These are phyloP conservation scores for Corymbia citriodora DNA, from an alignment of 441 rosid species.

Conservation along the genomic window DNA sequence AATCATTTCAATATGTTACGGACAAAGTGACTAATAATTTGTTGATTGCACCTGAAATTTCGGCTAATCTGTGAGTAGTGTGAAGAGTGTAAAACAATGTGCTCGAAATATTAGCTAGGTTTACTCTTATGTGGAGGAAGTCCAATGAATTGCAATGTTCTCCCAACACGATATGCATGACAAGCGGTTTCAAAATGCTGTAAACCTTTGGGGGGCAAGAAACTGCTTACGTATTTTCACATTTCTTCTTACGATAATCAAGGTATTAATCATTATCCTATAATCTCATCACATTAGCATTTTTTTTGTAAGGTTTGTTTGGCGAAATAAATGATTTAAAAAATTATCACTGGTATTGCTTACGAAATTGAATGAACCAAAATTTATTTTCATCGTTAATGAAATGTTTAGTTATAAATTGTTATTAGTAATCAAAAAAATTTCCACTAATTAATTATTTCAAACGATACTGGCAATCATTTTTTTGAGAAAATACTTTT, in stretches of 20 bases:
- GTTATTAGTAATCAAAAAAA: too few species aligned
- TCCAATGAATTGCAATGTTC: too few species aligned
- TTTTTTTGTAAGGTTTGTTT: neutral
- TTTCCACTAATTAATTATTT: too few species aligned
- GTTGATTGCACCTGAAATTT: neutral
- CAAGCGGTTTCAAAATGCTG: neutral
- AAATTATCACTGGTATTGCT: too few species aligned
- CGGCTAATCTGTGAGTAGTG: neutral
- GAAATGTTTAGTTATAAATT: too few species aligned
- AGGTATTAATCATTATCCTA: neutral
- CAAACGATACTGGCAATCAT: accelerated
- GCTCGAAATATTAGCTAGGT: neutral
- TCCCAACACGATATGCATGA: too few species aligned
- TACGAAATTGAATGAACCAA: too few species aligned
- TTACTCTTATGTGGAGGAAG: too few species aligned
- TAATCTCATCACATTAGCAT: neutral
- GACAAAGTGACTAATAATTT: neutral
- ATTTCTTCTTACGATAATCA: neutral
- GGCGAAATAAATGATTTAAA: too few species aligned
- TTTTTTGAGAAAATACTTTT: too few species aligned
- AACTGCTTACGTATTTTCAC: neutral
- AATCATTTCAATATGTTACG: too few species aligned
- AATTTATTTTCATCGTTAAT: too few species aligned
- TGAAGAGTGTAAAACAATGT: neutral
- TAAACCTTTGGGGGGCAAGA: neutral